phyloP scores from a whole-genome alignment of 768 basidiomycete species.

The Leucocoprinus leucothites region DNA sequence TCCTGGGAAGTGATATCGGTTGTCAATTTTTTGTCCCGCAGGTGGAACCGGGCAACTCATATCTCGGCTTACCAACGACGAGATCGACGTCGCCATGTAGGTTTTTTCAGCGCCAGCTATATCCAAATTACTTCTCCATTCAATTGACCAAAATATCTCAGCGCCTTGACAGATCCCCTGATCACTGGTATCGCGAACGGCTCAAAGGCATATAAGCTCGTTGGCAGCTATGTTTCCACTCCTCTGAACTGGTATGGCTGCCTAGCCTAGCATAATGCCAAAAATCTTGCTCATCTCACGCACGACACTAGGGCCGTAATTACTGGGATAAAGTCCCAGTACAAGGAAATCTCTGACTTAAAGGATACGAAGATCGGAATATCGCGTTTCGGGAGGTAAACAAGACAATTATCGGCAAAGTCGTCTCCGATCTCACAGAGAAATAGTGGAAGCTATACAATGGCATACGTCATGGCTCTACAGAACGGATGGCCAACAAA shows the following conservation, averaged over 20 bases:
- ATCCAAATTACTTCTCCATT: no score
- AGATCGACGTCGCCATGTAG: conserved; percentile 83
- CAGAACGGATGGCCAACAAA: conserved; percentile 78
- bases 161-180: conserved; percentile 86
- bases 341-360: conserved; percentile 69
- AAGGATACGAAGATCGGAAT: conserved; percentile 85
- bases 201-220: conserved; percentile 82
- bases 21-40: conserved; percentile 24
- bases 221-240: conserved; percentile 88
- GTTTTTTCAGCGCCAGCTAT: neutral
- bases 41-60: conserved; percentile 85
- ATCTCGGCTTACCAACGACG: conserved; percentile 64
- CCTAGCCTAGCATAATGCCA: no score
- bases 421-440: no score
- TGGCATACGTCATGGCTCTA: conserved; percentile 93
- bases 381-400: conserved; percentile 79
- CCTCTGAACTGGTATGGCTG: conserved; percentile 74
- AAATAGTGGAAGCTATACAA: conserved; percentile 81
- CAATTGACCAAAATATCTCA: neutral
- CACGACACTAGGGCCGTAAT: conserved; percentile 75
- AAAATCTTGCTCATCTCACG: no score
- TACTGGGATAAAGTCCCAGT: conserved; percentile 54
- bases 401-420: neutral
- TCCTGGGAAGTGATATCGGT: conserved; percentile 6
- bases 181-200: conserved; percentile 94